These are phyloP conservation scores for Erigeron philadelphicus DNA, from an alignment of 140 eudicot species.

Conservation along the genomic window DNA sequence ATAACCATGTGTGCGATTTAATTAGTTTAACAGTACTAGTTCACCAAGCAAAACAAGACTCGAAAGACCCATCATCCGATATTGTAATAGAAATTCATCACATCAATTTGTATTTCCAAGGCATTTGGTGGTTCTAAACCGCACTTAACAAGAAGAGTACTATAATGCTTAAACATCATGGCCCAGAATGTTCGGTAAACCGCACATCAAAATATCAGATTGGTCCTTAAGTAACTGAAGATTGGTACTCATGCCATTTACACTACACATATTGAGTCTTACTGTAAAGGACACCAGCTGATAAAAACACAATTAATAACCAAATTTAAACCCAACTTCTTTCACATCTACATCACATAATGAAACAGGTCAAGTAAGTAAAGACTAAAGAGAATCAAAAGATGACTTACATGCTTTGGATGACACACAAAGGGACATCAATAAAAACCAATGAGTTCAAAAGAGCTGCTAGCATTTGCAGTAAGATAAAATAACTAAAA, in stretches of 20 bases:
- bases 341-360: constrained; percentile 19
- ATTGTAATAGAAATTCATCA: constrained; percentile 10
- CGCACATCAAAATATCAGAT: not conserved
- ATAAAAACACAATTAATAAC: not conserved
- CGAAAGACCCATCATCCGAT: constrained; percentile 3
- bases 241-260: constrained; percentile 10
- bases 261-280: not conserved
- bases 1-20: not conserved
- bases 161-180: not conserved
- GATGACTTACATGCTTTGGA: constrained; percentile 21
- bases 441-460: constrained; percentile 28
- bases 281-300: constrained; percentile 16
- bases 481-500: constrained; percentile 27
- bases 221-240: constrained; percentile 1
- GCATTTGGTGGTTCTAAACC: constrained; percentile 17
- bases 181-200: not conserved
- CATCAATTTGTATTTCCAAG: constrained; percentile 16
- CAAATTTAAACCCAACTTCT: not conserved
- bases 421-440: constrained; percentile 9
- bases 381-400: not conserved
- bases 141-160: not conserved
- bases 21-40: constrained; percentile 22
- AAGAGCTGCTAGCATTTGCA: constrained; percentile 29
- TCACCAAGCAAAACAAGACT: constrained; percentile 17
- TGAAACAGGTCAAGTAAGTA: not conserved